These are phyloP conservation scores for Nicotiana paniculata DNA, from an alignment of 257 asterid species.

Conservation along the genomic window DNA sequence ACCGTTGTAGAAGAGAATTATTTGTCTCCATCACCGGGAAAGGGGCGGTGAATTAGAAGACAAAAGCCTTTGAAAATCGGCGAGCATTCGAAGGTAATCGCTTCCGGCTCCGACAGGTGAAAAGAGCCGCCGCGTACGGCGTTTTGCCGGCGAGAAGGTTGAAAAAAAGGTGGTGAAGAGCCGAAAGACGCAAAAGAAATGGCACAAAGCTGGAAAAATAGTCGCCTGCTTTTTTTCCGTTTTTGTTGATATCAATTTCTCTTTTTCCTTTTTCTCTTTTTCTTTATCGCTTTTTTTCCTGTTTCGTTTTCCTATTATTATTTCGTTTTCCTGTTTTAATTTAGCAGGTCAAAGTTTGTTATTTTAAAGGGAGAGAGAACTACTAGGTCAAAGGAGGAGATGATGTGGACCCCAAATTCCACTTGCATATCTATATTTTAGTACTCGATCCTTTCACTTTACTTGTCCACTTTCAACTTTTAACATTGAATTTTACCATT, in stretches of 20 bases:
- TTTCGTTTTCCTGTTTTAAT: neutral
- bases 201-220: neutral
- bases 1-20: conserved; percentile 45
- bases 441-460: no score
- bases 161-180: neutral
- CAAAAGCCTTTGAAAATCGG: neutral
- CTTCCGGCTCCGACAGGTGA: neutral
- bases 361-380: neutral
- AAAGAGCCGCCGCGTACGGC: neutral
- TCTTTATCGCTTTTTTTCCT: neutral
- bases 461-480: no score
- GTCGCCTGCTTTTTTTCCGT: neutral
- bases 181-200: neutral
- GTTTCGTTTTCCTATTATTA: no score
- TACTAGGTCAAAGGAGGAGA: neutral
- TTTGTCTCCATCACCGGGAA: neutral
- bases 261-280: neutral
- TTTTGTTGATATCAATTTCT: neutral
- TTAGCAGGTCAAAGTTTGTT: conserved; percentile 2
- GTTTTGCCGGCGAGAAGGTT: conserved; percentile 5
- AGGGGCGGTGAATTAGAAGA: neutral
- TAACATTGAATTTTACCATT: no score
- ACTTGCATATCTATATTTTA: no score
- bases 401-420: no score
- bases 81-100: neutral